These are phyloP conservation scores for Arachnomyces sp. DNA, from an alignment of 2,329 filamentous ascomycete species.

Conservation along the genomic window DNA sequence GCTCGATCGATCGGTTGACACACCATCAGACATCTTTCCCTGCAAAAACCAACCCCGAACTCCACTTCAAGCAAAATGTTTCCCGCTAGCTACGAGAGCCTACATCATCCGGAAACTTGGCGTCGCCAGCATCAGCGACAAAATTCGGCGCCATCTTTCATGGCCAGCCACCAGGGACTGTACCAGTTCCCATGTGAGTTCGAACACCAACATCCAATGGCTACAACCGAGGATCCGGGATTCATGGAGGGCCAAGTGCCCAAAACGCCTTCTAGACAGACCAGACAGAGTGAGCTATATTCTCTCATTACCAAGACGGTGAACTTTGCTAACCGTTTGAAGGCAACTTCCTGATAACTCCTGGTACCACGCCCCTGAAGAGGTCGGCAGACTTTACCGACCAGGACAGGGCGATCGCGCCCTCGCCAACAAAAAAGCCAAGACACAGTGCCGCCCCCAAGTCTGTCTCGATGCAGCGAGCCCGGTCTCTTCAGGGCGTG, in stretches of 20 bases:
- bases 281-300: constrained; percentile 48
- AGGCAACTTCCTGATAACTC: constrained; percentile 62
- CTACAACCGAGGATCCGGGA: constrained; percentile 31
- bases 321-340: constrained; percentile 15
- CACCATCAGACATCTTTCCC: no score
- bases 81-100: constrained; percentile 58
- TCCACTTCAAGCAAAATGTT: constrained; percentile 55
- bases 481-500: constrained; percentile 41
- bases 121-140: constrained; percentile 76
- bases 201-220: no score
- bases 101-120: constrained; percentile 59
- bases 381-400: constrained; percentile 30
- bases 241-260: no score
- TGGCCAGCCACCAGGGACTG: constrained; percentile 58
- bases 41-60: no score
- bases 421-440: constrained; percentile 34
- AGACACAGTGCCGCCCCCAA: constrained; percentile 24
- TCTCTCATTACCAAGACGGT: background rate
- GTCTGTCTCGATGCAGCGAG: constrained; percentile 34
- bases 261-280: constrained; percentile 54
- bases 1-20: no score
- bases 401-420: constrained; percentile 31
- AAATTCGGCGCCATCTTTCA: constrained; percentile 65
- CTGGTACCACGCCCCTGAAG: constrained; percentile 54
- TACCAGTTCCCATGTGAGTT: constrained; percentile 50